phyloP scores from a whole-genome alignment of 768 basidiomycete genomes.

The Gloeostereum incarnatum region DNA sequence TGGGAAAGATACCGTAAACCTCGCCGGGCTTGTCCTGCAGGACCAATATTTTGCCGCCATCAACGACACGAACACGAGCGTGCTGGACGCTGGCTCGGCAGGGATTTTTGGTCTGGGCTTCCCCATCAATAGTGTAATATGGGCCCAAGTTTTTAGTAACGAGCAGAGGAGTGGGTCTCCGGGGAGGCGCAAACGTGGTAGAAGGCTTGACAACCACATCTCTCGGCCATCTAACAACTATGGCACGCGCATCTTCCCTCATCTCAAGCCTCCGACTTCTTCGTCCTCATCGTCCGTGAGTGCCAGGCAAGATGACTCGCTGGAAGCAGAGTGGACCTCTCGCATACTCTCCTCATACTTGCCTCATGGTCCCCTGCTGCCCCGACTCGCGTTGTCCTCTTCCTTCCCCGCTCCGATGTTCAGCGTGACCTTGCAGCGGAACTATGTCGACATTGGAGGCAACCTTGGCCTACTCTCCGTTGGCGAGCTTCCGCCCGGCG shows the following conservation, averaged over 20 bases:
- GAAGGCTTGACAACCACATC: slow-evolving; percentile 2
- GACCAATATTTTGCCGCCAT: slow-evolving; percentile 60
- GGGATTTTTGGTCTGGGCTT: slow-evolving; percentile 76
- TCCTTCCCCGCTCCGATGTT: slow-evolving; percentile 37
- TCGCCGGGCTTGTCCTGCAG: slow-evolving; percentile 41
- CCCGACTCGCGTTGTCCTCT: slow-evolving; percentile 30
- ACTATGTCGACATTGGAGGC: slow-evolving; percentile 58
- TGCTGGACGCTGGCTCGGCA: slow-evolving; percentile 42
- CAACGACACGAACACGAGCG: slow-evolving; percentile 57
- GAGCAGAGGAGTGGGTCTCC: slow-evolving; percentile 2
- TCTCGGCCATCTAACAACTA: too few relatives aligned
- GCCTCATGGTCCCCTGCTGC: slow-evolving; percentile 33
- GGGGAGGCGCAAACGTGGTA: not conserved
- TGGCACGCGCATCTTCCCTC: too few relatives aligned
- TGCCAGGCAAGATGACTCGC: too few relatives aligned
- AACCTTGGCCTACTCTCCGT: slow-evolving; percentile 58
- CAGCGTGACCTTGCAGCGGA: slow-evolving; percentile 57
- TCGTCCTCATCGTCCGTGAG: too few relatives aligned
- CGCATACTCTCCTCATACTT: slow-evolving; percentile 31
- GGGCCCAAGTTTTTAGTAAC: slow-evolving; percentile 25
- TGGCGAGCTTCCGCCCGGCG: slow-evolving; percentile 49
- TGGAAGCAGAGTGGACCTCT: slow-evolving; percentile 14
- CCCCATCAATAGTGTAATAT: slow-evolving; percentile 53
- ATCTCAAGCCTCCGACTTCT: too few relatives aligned
- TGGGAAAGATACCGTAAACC: slow-evolving; percentile 44